These are phyloP conservation scores for Fusarium lateritium DNA, from an alignment of 2,329 filamentous ascomycete species.

Conservation along the genomic window DNA sequence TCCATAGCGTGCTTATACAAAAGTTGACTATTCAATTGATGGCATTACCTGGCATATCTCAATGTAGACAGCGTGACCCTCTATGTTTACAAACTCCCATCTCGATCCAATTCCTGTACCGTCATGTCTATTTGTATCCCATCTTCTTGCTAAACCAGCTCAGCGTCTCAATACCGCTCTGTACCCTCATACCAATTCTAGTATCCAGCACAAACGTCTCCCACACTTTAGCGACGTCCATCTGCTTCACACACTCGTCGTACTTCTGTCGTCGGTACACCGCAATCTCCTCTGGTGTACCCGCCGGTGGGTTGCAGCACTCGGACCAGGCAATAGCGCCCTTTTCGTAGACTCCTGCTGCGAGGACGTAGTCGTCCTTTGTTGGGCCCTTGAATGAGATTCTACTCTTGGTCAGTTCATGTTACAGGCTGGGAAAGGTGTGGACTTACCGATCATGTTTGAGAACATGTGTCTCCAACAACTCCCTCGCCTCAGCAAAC, in stretches of 20 bases:
- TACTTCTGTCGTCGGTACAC: slow-evolving; percentile 64
- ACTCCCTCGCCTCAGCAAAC: slow-evolving; percentile 74
- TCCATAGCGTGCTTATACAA: not conserved
- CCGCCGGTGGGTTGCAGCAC: slow-evolving; percentile 59
- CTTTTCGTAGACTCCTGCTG: slow-evolving; percentile 88
- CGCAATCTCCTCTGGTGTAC: slow-evolving; percentile 51
- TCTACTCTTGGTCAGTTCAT: slow-evolving; percentile 53
- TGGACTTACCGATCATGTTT: slow-evolving; percentile 70
- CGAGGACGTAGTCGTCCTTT: slow-evolving; percentile 79
- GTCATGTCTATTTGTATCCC: slow-evolving; percentile 50
- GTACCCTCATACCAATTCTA: slow-evolving; percentile 80
- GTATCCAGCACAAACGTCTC: slow-evolving; percentile 81
- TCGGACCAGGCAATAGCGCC: slow-evolving; percentile 86
- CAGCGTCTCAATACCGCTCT: slow-evolving; percentile 77
- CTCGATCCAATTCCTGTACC: not conserved
- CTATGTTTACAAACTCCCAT: slow-evolving; percentile 33
- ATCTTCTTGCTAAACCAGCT: slow-evolving; percentile 66
- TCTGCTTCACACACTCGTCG: slow-evolving; percentile 73
- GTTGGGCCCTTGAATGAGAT: slow-evolving; percentile 69
- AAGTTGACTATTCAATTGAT: slow-evolving; percentile 7
- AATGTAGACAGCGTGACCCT: slow-evolving; percentile 10
- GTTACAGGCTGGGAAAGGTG: fast-evolving
- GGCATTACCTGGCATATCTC: not conserved
- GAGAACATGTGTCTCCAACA: slow-evolving; percentile 77
- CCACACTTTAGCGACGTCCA: slow-evolving; percentile 79